Percentiles rank a stretch among this genome's conserved stretches.
Evolutionary conservation across 140 eudicot genomes (phyloP).

Genomic region (Bidens hawaiensis): DNA sequence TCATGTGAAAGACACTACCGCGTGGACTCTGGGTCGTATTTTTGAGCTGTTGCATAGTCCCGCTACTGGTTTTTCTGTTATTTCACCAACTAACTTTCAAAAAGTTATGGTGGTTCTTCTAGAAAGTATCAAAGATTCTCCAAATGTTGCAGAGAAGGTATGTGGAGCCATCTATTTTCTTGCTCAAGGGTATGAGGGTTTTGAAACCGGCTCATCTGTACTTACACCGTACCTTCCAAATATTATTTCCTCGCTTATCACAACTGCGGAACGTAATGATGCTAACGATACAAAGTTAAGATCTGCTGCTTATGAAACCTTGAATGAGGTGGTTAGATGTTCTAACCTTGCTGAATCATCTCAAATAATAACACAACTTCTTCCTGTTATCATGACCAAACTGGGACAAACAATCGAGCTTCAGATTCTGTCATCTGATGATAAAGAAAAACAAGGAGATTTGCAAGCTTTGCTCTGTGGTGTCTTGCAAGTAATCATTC

Average conservation of each 20-base stretch:
- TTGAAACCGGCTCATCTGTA: constrained; percentile 45
- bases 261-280: constrained; percentile 59
- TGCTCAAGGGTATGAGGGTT: constrained; percentile 75
- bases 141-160: constrained; percentile 73
- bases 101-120: constrained; percentile 43
- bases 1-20: constrained; percentile 91
- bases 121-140: constrained; percentile 69
- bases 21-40: constrained; percentile 84
- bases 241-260: constrained; percentile 44
- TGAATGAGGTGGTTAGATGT: constrained; percentile 80
- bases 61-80: constrained; percentile 53
- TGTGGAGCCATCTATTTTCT: constrained; percentile 83
- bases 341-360: constrained; percentile 56
- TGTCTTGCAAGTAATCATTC: constrained; percentile 76
- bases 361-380: constrained; percentile 56
- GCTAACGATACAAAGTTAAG: constrained; percentile 63
- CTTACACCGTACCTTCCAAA: constrained; percentile 56
- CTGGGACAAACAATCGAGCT: constrained; percentile 63
- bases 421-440: constrained; percentile 67
- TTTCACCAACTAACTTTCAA: constrained; percentile 53
- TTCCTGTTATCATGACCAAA: constrained; percentile 62
- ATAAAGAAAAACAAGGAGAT: constrained; percentile 79
- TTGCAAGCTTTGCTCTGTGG: constrained; percentile 85
- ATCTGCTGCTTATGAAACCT: constrained; percentile 75
- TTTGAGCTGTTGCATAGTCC: constrained; percentile 77